These are phyloP conservation scores for Eucalyptus marginata DNA, from an alignment of 345 rosid species.

Conservation along the genomic window DNA sequence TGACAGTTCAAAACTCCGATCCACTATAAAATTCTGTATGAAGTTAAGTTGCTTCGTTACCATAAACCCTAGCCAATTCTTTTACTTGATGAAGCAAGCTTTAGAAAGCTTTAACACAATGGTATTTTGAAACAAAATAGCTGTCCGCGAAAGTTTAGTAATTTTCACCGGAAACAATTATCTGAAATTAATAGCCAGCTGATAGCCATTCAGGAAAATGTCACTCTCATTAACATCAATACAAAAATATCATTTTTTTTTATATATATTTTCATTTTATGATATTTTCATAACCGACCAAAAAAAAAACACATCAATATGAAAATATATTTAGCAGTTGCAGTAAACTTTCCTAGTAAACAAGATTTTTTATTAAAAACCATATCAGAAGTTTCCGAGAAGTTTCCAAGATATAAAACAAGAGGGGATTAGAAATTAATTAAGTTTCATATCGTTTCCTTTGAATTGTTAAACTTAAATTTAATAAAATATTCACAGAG, in stretches of 20 bases:
- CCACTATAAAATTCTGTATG: no score
- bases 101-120: background rate
- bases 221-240: background rate
- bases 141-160: background rate
- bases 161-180: background rate
- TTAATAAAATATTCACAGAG: background rate
- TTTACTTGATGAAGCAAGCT: no score
- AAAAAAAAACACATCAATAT: background rate
- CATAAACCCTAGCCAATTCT: background rate
- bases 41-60: background rate
- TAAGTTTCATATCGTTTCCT: background rate
- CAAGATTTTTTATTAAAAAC: background rate
- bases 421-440: background rate
- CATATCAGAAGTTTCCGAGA: background rate
- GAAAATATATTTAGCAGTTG: background rate
- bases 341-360: background rate
- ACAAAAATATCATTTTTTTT: background rate
- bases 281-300: no score
- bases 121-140: background rate
- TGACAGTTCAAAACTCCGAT: accelerated
- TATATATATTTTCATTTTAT: no score
- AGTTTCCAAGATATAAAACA: background rate
- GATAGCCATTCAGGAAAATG: background rate
- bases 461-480: background rate
- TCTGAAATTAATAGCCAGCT: background rate